Base-by-base conservation (phyloP, 768 basidiomycete genomes). In the Mycena metata region DNA sequence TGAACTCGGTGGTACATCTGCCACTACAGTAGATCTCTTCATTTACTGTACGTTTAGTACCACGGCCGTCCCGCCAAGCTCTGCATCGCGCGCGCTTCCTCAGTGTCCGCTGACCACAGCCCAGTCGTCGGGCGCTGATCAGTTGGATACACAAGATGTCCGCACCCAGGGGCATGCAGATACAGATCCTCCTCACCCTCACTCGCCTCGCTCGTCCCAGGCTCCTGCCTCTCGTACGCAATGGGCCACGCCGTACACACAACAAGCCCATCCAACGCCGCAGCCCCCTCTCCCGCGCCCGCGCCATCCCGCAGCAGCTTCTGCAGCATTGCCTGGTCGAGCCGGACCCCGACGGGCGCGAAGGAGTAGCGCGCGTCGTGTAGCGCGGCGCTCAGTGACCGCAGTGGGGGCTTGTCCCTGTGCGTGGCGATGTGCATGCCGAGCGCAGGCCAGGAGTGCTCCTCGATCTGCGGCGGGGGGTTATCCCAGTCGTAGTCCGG, bases 111-210 rank as follows among this genome's bases (percentile, higher is more conserved):
- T n/a, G n/a, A n/a, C 63, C 55, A 65, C 23, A 65, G n/a, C 42
- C 64, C 64, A 16, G 64, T 49, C 45, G 55, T 65, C 16, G 64
- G 64, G 13, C 64, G 64, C 64, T 57, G 64, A 16, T 43, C 64
- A 1, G 19, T 17, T 1, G 55, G 64, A 23, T 65, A 65, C 47
- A 39, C 64, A 5, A 65, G 47, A 51, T 65, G 64, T 19, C 64
- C 56, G 21, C 64, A 65, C 13, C 55, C 64, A 5, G 55, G 47
- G 10, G 56, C 56, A 33, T 65, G 56, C 56, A 2, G n/a, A 19
- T 39, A 61, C n/a, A 61, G 24, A 36, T 66, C 65, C 26, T 24
- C 46, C 1, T 60, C 42, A n/a, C 16, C 13, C 58, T 35, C 21
- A 1, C 13, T 11, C 16, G n/a, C n/a, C 6, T 36, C 30, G 30